phyloP scores from a whole-genome alignment of 129 eudicot species.

The Arctium lappa region DNA sequence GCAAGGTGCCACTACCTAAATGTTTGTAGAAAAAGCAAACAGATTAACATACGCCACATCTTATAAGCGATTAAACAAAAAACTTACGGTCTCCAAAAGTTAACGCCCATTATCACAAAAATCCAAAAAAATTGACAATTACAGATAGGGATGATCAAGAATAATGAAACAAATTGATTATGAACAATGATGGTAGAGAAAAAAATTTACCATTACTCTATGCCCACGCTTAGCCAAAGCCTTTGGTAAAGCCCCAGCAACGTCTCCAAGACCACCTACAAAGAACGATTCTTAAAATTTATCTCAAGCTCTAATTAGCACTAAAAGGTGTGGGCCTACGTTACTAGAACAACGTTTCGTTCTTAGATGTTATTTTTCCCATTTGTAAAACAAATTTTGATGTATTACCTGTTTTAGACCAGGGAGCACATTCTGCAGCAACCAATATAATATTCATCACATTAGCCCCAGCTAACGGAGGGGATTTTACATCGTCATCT shows the following conservation, averaged over 20 bases:
- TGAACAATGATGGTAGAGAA: not conserved
- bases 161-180: not conserved
- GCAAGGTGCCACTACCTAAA: constrained; percentile 80
- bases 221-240: constrained; percentile 98
- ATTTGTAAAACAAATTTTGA: not conserved
- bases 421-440: constrained; percentile 97
- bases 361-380: not conserved
- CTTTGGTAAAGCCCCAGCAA: constrained; percentile 98
- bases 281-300: not conserved
- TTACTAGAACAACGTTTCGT: not conserved
- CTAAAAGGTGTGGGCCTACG: too few species aligned
- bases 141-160: too few species aligned
- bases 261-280: constrained; percentile 99
- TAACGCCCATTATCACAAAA: too few species aligned
- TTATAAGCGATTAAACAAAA: too few species aligned
- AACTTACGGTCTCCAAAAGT: not conserved
- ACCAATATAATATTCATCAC: constrained; percentile 87
- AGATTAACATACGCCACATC: not conserved
- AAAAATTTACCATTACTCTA: constrained; percentile 79
- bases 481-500: constrained; percentile 48
- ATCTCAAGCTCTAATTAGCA: too few species aligned
- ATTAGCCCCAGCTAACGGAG: constrained; percentile 86
- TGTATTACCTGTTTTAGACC: constrained; percentile 77
- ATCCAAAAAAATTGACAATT: too few species aligned
- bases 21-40: constrained; percentile 17